Base-by-base conservation (phyloP, 2,329 filamentous ascomycete species). In the Phialocephala sp. region DNA sequence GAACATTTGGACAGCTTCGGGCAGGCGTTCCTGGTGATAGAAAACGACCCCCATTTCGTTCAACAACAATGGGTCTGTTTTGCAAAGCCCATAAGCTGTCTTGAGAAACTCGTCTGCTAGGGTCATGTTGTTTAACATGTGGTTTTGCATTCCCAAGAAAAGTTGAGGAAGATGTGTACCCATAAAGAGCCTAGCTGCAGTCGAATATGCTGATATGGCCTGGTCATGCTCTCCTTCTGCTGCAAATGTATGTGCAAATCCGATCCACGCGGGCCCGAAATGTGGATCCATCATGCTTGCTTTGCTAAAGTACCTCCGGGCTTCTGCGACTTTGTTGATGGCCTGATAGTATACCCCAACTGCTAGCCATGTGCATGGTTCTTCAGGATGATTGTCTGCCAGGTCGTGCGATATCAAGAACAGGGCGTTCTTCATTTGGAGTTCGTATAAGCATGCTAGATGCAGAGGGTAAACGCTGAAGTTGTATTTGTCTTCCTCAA, bases 211-310 rank as follows among this genome's bases (percentile, higher is more conserved):
- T 9, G 94, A 96, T 69, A 99, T 97, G 57, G 95, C 95, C 80
- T 99, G 95, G 77, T 99, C 95, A 77, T 98, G 94, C 78, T 99
- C 95, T 60, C 95, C 95, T 77, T 99, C 95, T 12, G 93, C 94
- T 1, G 95, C 95, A 77, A 99, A 99, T 0, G 95, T 99, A 77
- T 99, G 96, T 0, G 95, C 95, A 76, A 99, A 99, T 1, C 96
- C 95, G 70, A 99, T 98, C 95, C 95, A 99, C 2, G 95, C 95
- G 0, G 95, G 92, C 0, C 94, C 94, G 73, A 97, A 99, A 80
- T 98, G 94, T 8, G 94, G 92, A 75, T 99, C 94, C 89, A 99
- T 94, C 83, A 98, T 91, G 70, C 92, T 97, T 4, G 96, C 92
- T 79, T 99, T 99, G 74, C 92, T 97, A 78, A 99, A 99, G 82